Conservation (phyloP, 1,284 basidiomycete species). For the Sparassis latifolia region DNA sequence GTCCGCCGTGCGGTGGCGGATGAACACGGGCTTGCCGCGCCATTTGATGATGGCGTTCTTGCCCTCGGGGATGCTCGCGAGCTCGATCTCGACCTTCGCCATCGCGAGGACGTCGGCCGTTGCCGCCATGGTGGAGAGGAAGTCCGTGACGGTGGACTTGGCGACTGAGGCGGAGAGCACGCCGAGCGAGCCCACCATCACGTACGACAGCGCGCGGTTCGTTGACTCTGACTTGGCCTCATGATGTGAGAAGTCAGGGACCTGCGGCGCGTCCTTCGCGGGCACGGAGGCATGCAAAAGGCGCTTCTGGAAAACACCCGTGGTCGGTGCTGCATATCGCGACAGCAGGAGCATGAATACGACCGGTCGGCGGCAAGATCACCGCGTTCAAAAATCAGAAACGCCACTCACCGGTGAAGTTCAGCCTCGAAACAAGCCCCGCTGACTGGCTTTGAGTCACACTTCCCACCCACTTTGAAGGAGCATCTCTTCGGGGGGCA, state of each 20-base stretch:
- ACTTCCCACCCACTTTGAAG: slow-evolving; percentile 62
- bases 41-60: slow-evolving; percentile 98
- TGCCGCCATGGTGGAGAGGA: slow-evolving; percentile 93
- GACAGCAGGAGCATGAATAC: neutral
- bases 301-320: slow-evolving; percentile 58
- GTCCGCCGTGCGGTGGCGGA: slow-evolving; percentile 88
- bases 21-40: slow-evolving; percentile 99
- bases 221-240: slow-evolving; percentile 60
- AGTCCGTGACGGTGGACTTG: slow-evolving; percentile 92
- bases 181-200: slow-evolving; percentile 96
- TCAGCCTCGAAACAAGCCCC: slow-evolving; percentile 48
- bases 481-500: slow-evolving; percentile 58
- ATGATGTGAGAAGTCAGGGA: slow-evolving; percentile 89
- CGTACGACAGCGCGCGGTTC: slow-evolving; percentile 90
- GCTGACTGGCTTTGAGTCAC: slow-evolving; percentile 39
- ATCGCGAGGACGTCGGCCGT: slow-evolving; percentile 97
- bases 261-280: slow-evolving; percentile 61
- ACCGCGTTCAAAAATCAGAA: no score
- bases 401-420: no score
- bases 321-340: slow-evolving; percentile 36
- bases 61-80: slow-evolving; percentile 90
- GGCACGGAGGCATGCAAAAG: slow-evolving; percentile 67
- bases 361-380: neutral
- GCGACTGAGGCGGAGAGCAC: slow-evolving; percentile 91
- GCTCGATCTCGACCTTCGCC: slow-evolving; percentile 96